Evolutionary conservation across 1,284 basidiomycete genomes (phyloP), one percentile per base, ranked within the genome.

Genomic region (Butyriboletus appendiculatus): DNA sequence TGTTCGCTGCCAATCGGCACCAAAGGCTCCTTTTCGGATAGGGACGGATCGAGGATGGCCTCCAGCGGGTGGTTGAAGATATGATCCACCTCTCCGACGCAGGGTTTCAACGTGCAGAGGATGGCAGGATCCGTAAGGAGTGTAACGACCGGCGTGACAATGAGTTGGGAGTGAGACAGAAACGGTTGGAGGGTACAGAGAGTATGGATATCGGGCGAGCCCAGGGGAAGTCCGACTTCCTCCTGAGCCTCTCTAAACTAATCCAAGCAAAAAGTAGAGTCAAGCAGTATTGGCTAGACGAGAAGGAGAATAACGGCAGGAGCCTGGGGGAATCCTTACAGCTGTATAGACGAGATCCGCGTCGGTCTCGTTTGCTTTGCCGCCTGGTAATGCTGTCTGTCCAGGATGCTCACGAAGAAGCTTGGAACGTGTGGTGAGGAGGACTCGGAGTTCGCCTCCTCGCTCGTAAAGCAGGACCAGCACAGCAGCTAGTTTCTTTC

Each of bases 401-500:
- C 88, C 89, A 2, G 90, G 85, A 68, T 92, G 90, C 0, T 85
- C 81, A 52, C 92, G 78, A 22, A 95, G 75, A 5, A 77, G 73
- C 70, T 90, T 92, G 2, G 91, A 90, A 12, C 93, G 81, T 2
- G 92, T 95, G 0, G 93, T 95, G 45, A 95, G 75, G 15, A 95
- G 75, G 2, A 95, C 92, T 14, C 86, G 81, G 4, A 95, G 73
- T 43, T 80, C 70, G 11, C 80, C 85, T 3, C 76, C 76, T 26
- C 80, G 73, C 66, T 94, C 87, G 61, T 85, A 95, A 0, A 96
- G 73, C 5, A 91, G 74, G 4, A 94, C 82, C 2, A 95, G 77
- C 0, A 95, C 92, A 2, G 89, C 90, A 4, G 86, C 92, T 5
- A 82, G 77, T 62, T 75, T 82, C 42, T 67, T 71, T 12, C 59